phyloP scores from a whole-genome alignment of 805 yeast genomes.

The Starmerella kuoi region DNA sequence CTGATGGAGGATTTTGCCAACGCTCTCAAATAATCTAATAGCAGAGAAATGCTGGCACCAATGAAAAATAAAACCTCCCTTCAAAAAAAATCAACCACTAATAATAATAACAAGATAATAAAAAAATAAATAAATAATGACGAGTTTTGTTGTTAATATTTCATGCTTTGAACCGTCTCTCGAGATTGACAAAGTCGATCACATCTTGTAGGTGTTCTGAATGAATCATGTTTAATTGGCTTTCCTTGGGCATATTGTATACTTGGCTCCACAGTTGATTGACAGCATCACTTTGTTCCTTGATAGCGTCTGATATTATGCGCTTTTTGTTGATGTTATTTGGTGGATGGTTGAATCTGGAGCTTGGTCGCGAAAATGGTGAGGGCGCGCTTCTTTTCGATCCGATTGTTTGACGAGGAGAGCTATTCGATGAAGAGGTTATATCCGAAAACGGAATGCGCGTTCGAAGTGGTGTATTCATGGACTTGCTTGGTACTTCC shows the following conservation, averaged over 20 bases:
- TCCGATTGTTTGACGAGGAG: constrained; percentile 2
- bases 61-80: too few species aligned
- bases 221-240: not conserved
- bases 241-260: not conserved
- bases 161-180: constrained; percentile 9
- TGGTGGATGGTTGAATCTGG: not conserved
- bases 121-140: not conserved
- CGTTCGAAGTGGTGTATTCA: constrained; percentile 1
- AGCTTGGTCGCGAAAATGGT: constrained; percentile 9
- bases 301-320: not conserved
- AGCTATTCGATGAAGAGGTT: constrained; percentile 4
- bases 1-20: constrained; percentile 56
- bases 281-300: constrained; percentile 5
- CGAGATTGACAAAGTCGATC: constrained; percentile 18
- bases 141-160: not conserved
- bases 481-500: not conserved
- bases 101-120: too few species aligned
- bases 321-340: constrained; percentile 1
- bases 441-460: constrained; percentile 11
- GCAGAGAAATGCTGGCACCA: too few species aligned
- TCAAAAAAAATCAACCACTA: too few species aligned
- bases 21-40: constrained; percentile 33
- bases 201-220: constrained; percentile 1
- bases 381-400: constrained; percentile 12
- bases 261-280: constrained; percentile 4